A percentile compares a stretch with the other conserved stretches of the same genome.
Evolutionary conservation across 2,329 filamentous ascomycete genomes (phyloP).

Genomic region (Penicillium crustosum): DNA sequence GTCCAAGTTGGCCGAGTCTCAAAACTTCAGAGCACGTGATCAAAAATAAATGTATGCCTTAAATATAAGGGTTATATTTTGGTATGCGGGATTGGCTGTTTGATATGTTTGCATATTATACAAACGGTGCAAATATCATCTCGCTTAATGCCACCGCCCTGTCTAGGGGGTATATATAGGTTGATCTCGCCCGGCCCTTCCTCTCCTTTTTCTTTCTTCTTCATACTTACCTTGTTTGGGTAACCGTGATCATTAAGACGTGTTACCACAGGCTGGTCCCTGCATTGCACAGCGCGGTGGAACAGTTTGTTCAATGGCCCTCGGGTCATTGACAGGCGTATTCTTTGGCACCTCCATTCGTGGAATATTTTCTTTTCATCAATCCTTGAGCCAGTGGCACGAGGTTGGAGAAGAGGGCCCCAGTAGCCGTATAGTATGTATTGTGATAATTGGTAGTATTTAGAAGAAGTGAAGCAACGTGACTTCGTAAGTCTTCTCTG

Average conservation of each 20-base stretch:
- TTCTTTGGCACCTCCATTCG: slow-evolving; percentile 39
- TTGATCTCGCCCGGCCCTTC: slow-evolving; percentile 20
- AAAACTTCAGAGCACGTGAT: slow-evolving; percentile 38
- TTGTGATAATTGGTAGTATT: too few species aligned
- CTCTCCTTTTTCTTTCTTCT: slow-evolving; percentile 44
- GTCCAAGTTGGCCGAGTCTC: slow-evolving; percentile 21
- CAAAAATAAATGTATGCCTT: neutral
- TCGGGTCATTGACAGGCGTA: slow-evolving; percentile 43
- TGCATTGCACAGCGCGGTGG: slow-evolving; percentile 60
- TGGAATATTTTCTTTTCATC: slow-evolving; percentile 36
- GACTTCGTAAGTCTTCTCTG: too few species aligned
- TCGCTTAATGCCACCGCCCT: slow-evolving; percentile 36
- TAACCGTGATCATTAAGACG: slow-evolving; percentile 49
- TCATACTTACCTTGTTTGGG: slow-evolving; percentile 55
- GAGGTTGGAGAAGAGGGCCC: slow-evolving; percentile 35
- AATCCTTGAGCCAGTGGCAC: slow-evolving; percentile 29
- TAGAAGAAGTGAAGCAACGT: too few species aligned
- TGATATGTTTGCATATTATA: neutral
- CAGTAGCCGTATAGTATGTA: too few species aligned
- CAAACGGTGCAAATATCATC: neutral
- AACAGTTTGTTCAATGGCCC: slow-evolving; percentile 51
- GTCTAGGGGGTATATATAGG: slow-evolving; percentile 30
- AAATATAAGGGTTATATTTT: slow-evolving; percentile 10
- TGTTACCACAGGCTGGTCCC: slow-evolving; percentile 49
- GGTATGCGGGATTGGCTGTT: too few species aligned